Percentiles rank a stretch among this genome's conserved stretches.
These are phyloP conservation scores for Myriosclerotinia curreyana DNA, from an alignment of 2,329 filamentous ascomycete species.

Conservation along the genomic window DNA sequence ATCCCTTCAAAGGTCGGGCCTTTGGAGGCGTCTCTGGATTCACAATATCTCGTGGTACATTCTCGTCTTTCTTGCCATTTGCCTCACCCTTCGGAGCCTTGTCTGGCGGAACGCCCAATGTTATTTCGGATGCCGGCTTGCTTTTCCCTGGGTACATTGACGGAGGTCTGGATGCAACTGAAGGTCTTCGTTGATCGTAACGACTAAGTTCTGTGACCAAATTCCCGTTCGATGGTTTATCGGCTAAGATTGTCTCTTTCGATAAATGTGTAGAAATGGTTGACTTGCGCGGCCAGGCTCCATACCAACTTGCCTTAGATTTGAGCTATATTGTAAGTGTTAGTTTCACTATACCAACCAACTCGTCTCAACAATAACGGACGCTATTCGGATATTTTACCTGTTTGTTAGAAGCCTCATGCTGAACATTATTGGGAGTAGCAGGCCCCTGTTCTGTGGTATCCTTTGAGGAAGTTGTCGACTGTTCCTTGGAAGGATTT, in stretches of 20 bases:
- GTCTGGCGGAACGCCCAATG: conserved; percentile 30
- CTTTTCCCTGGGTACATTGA: conserved; percentile 39
- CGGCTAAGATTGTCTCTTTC: conserved; percentile 58
- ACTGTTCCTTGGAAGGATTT: conserved; percentile 30
- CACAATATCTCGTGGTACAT: conserved; percentile 7
- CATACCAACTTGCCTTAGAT: conserved; percentile 54
- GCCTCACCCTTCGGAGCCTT: conserved; percentile 16
- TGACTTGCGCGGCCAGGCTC: conserved; percentile 54
- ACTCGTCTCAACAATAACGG: conserved; percentile 4
- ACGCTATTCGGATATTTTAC: conserved; percentile 2
- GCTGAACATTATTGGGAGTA: conserved; percentile 5
- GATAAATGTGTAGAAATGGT: conserved; percentile 58
- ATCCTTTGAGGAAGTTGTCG: conserved; percentile 21
- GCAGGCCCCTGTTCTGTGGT: conserved; percentile 23
- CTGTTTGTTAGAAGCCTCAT: conserved; percentile 9
- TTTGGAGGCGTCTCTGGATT: conserved; percentile 13
- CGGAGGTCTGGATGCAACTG: conserved; percentile 32
- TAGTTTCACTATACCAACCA: conserved; percentile 17
- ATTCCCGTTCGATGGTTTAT: conserved; percentile 34
- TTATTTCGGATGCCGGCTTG: conserved; percentile 39
- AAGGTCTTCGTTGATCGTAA: conserved; percentile 34
- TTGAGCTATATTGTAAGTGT: conserved; percentile 29
- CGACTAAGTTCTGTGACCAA: conserved; percentile 34
- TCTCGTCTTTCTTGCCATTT: conserved; percentile 21
- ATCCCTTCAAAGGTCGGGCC: conserved; percentile 9